Conservation (phyloP, 345 rosid species). For the Salix suchowensis region DNA sequence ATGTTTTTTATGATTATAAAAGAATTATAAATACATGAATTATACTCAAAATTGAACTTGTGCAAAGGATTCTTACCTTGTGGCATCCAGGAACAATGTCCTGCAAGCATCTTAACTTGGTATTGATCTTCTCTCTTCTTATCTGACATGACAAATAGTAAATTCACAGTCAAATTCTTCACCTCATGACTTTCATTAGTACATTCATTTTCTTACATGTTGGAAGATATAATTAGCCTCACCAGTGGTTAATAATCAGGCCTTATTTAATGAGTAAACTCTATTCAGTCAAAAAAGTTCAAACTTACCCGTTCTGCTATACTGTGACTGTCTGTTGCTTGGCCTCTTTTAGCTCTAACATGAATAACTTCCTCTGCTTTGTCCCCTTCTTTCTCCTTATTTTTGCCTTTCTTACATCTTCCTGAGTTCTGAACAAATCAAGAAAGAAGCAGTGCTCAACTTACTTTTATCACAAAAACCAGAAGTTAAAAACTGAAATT, state of each 20-base stretch:
- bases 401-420: constrained; percentile 17
- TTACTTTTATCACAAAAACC: neutral
- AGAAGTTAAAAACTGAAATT: neutral
- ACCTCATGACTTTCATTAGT: neutral
- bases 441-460: neutral
- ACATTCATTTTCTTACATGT: neutral
- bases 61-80: constrained; percentile 6
- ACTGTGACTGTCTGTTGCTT: constrained; percentile 63
- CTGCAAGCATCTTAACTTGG: constrained; percentile 25
- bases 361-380: constrained; percentile 18
- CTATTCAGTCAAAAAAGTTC: neutral
- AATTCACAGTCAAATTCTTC: neutral
- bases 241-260: neutral
- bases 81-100: constrained; percentile 33
- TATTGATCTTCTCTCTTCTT: constrained; percentile 30
- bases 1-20: neutral
- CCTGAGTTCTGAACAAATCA: neutral
- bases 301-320: constrained; percentile 52
- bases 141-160: constrained; percentile 10
- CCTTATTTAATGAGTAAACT: neutral
- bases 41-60: neutral
- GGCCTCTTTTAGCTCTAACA: constrained; percentile 70
- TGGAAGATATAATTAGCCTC: neutral
- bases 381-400: constrained; percentile 3
- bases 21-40: neutral